Base-by-base conservation (phyloP, 2,329 filamentous ascomycete genomes). In the Zasmidium citrigriseum region DNA sequence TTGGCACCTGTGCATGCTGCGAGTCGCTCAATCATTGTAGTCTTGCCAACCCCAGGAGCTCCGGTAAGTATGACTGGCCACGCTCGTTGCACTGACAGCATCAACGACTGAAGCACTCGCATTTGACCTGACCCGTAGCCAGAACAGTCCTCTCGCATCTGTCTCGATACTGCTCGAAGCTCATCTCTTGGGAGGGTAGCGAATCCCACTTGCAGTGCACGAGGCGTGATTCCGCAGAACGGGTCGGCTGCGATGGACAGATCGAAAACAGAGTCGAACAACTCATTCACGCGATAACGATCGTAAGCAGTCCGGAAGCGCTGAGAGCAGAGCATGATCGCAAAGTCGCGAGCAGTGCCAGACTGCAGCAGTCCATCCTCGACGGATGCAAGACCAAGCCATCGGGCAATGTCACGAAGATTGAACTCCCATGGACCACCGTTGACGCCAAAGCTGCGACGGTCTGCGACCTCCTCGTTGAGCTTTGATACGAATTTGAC, bases 391-490 rank as follows among this genome's bases (percentile, higher is more conserved):
- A 98, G 76, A 64, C 89, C 85, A 49, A 97, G 78, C 93, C 93
- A 98, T 60, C 93, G 85, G 55, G 95, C 84, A 2, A 91, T 90
- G 73, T 98, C 93, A 73, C 92, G 88, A 63, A 99, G 78, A 69
- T 96, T 99, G 72, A 96, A 95, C 70, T 97, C 95, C 95, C 92
- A 99, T 1, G 96, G 95, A 5, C 89, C 90, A 46, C 86, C 86
- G 44, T 80, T 72, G 12, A 76, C 73, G 38, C 84, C 85, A 61
- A 89, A 80, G 7, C 73, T 74, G 50, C 80, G 78, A 46, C 77
- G 75, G 24, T 82, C 79, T 3, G 86, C 80, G 23, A 96, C 85
- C 34, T 89, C 84, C 25, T 85, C 80, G 62, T 96, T 91, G 10
- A 98, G 79, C n/a, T 81, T 79, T 1, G 88, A 88, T n/a, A 97